Evolutionary conservation across 1,139 yeast genomes (phyloP).

Genomic region (Sugiyamaella castrensis): DNA sequence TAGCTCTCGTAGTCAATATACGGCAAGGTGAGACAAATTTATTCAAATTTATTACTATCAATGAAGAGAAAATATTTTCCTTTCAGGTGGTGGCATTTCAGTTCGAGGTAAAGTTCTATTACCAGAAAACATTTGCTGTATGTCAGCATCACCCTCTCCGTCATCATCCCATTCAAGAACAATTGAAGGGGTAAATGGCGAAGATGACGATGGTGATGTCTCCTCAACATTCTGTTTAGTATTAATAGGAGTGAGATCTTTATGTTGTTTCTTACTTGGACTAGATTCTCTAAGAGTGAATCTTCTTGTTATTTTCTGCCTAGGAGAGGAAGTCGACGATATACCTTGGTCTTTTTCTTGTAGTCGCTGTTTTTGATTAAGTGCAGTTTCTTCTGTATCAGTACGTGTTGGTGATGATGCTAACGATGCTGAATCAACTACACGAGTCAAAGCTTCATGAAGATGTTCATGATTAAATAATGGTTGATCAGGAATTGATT

Average conservation of each 20-base stretch:
- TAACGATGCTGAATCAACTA: not conserved
- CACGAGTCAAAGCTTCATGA: constrained; percentile 6
- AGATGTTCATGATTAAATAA: constrained; percentile 1
- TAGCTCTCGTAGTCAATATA: too few species aligned
- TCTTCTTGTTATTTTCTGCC: constrained; percentile 23
- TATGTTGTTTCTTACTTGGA: not conserved
- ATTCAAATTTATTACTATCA: too few species aligned
- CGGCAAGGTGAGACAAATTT: too few species aligned
- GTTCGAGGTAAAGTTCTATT: constrained; percentile 19
- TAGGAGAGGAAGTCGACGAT: not conserved
- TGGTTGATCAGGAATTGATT: constrained; percentile 21
- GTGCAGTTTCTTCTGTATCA: too few species aligned
- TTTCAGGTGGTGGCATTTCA: constrained; percentile 24
- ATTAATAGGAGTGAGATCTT: constrained; percentile 3
- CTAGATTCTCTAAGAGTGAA: constrained; percentile 26
- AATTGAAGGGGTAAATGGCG: constrained; percentile 28
- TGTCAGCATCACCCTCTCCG: constrained; percentile 25
- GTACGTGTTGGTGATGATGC: not conserved
- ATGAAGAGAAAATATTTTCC: too few species aligned
- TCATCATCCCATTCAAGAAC: constrained; percentile 35
- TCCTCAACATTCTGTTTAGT: not conserved
- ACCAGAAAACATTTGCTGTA: constrained; percentile 1
- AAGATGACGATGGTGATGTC: not conserved
- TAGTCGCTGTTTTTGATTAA: not conserved
- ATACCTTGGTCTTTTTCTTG: not conserved